These are phyloP conservation scores for Nigrospora osmanthi DNA, from an alignment of 2,329 filamentous ascomycete genomes.

Conservation along the genomic window DNA sequence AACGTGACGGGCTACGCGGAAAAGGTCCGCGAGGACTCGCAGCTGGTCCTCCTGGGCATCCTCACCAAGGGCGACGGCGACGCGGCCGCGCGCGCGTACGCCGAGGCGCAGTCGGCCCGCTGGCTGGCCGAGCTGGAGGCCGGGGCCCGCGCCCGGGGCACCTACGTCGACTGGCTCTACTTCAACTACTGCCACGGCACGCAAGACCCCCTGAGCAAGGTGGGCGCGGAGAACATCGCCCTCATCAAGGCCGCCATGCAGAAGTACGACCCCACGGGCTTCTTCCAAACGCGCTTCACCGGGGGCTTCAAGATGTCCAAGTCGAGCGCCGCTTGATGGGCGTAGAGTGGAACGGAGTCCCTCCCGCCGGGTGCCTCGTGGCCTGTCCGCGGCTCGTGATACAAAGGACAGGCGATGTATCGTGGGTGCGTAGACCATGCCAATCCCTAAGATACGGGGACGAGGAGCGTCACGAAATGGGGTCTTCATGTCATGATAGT, in stretches of 20 bases:
- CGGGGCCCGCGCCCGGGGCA: neutral
- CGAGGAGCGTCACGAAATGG: no score
- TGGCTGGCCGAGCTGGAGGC: neutral
- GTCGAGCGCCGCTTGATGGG: neutral
- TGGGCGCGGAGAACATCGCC: constrained; percentile 22
- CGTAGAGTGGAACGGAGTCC: no score
- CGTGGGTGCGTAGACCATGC: no score
- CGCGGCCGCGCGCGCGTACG: neutral
- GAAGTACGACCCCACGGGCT: constrained; percentile 25
- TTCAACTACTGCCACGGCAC: constrained; percentile 27
- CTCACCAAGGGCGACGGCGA: neutral
- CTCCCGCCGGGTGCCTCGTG: no score
- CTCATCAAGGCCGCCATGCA: constrained; percentile 18
- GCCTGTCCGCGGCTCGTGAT: no score
- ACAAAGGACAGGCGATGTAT: no score
- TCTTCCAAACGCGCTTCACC: constrained; percentile 13
- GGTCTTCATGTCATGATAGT: no score
- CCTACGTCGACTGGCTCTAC: constrained; percentile 18
- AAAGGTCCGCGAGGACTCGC: neutral
- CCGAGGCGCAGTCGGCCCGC: neutral
- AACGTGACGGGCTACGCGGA: neutral
- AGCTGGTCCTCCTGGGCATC: neutral
- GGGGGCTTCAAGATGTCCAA: neutral
- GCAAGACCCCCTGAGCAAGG: constrained; percentile 19
- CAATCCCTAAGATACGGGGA: no score